phyloP scores from a whole-genome alignment of 1,284 basidiomycete species.

The Fistulina hepatica region DNA sequence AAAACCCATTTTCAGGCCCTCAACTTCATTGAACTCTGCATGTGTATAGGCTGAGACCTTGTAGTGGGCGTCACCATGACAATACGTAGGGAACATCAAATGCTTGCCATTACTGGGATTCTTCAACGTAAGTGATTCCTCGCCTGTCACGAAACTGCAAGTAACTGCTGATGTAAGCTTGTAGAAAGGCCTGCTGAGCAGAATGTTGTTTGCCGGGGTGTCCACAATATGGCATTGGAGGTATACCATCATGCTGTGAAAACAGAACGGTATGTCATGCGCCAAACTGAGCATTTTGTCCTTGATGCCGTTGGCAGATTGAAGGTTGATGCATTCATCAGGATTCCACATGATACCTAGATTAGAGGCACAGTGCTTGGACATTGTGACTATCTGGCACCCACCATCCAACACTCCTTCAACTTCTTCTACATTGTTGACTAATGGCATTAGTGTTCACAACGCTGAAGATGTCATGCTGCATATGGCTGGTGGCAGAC shows the following conservation, averaged over 20 bases:
- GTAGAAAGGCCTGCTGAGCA: slow-evolving; percentile 9
- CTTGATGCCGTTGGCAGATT: slow-evolving; percentile 8
- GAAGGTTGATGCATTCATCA: slow-evolving; percentile 4
- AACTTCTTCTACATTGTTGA: neutral
- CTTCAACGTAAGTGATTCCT: no score
- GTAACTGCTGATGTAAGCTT: no score
- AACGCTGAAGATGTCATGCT: no score
- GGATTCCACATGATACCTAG: no score
- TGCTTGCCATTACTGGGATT: no score
- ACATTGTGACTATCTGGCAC: slow-evolving; percentile 9
- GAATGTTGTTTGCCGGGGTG: slow-evolving; percentile 4
- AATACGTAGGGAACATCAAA: no score
- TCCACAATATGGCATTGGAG: slow-evolving; percentile 9
- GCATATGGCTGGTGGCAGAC: no score
- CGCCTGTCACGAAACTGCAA: no score
- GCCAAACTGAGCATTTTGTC: slow-evolving; percentile 8
- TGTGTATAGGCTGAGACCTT: no score
- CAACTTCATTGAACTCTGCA: no score
- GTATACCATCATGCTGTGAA: slow-evolving; percentile 9
- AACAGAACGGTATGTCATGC: slow-evolving; percentile 6
- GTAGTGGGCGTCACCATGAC: no score
- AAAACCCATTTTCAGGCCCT: no score
- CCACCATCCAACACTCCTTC: slow-evolving; percentile 9
- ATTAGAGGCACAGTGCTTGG: neutral
- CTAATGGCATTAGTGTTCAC: neutral